Base-by-base conservation (phyloP, 208 protist genomes). In the Trypanosoma scelopori region DNA sequence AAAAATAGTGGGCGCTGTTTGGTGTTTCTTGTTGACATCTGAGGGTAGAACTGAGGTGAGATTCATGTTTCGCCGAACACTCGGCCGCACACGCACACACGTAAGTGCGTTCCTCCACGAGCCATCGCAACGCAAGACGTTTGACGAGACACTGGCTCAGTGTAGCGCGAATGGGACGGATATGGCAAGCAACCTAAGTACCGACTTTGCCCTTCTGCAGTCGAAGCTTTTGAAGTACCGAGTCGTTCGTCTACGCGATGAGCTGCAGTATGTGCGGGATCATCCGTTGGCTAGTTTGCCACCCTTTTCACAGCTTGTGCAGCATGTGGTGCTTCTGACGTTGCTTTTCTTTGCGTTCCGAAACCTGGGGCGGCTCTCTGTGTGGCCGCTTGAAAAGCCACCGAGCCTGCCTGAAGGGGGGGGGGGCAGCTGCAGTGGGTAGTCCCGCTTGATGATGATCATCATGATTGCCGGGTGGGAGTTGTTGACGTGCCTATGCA, bases 141-240 rank as follows among this genome's bases (percentile, higher is more conserved):
- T 89, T 62, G 65, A 81, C 5, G 64, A 87, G 64, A 83, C 78
- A 6, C 52, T 89, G 27, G 79, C 61, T 51, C 64, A 67, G 35
- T 89, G 79, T 76, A 64, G 80, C 22, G 69, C 65, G 22, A 77
- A 82, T 55, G 76, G 83, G 53, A 78, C 74, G 11, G 87, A 93
- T 61, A 85, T 89, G 81, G 83, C 87, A 9, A 86, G 76, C 39
- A 65, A 71, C 63, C 80, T 88, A 42, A 85, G 65, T 43, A 83
- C 76, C 42, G 82, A 90, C 23, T 93, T 93, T 64, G 59, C 85
- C 59, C 58, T 79, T 16, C 52, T 93, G 6, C 87, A 93, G 67
- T 71, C 69, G 7, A 81, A 81, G 74, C 71, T 93, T 16, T 42
- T 93, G 37, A 77, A 77, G 51, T 93, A 93, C 69, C 87, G 87